Evolutionary conservation across 2,329 filamentous ascomycete species (phyloP).

Genomic region (Cryphonectria nitschkei): DNA sequence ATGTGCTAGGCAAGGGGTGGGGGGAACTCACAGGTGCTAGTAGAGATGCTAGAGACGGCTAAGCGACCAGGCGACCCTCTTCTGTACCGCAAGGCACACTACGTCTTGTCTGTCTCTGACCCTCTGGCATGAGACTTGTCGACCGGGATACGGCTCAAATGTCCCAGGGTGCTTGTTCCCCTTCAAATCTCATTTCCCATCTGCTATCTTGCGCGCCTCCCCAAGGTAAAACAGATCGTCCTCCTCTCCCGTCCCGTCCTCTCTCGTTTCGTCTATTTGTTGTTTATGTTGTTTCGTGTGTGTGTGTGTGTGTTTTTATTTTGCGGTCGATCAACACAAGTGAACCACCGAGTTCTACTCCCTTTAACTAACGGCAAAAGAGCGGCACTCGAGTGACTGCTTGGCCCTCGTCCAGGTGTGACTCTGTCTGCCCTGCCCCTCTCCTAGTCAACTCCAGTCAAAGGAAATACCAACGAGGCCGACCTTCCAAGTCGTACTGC

Average conservation of each 20-base stretch:
- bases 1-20: background rate
- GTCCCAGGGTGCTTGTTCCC: background rate
- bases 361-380: background rate
- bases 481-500: background rate
- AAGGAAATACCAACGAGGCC: background rate
- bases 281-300: background rate
- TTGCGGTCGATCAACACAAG: background rate
- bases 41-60: background rate
- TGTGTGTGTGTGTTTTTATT: background rate
- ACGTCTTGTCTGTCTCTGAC: background rate
- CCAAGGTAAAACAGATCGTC: background rate
- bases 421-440: background rate
- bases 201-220: background rate
- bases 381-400: background rate
- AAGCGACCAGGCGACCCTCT: background rate
- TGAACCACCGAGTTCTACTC: background rate
- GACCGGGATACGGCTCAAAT: background rate
- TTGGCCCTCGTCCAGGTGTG: background rate
- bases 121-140: slow-evolving; percentile 1
- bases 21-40: background rate
- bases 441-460: background rate
- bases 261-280: background rate
- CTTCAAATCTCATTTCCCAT: slow-evolving; percentile 3
- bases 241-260: slow-evolving; percentile 1
- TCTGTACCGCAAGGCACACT: background rate